Percentiles rank a stretch among this genome's conserved stretches.
phyloP scores from a whole-genome alignment of 140 eudicot genomes.

The Anethum foeniculum region DNA sequence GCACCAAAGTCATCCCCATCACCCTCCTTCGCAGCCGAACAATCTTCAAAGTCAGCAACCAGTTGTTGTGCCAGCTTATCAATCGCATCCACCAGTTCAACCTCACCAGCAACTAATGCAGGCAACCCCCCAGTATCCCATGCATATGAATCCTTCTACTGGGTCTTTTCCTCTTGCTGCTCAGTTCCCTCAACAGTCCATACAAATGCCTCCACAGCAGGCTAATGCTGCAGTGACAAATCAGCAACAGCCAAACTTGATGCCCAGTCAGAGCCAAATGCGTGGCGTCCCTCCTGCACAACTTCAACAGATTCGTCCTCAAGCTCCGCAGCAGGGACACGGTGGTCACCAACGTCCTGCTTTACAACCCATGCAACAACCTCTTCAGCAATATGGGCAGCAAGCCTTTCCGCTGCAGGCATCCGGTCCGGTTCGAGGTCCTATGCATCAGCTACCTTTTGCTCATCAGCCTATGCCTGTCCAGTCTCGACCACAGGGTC shows the following conservation, averaged over 20 bases:
- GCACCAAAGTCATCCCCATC: slow-evolving; percentile 30
- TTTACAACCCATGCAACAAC: slow-evolving; percentile 53
- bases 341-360: slow-evolving; percentile 50
- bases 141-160: slow-evolving; percentile 37
- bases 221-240: slow-evolving; percentile 27
- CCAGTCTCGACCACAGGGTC: slow-evolving; percentile 56
- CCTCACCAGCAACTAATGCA: slow-evolving; percentile 48
- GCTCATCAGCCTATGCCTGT: slow-evolving; percentile 44
- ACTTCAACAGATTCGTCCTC: slow-evolving; percentile 37
- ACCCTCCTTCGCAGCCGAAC: slow-evolving; percentile 17
- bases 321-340: slow-evolving; percentile 25
- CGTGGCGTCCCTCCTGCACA: slow-evolving; percentile 35
- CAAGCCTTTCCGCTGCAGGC: slow-evolving; percentile 42
- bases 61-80: slow-evolving; percentile 40
- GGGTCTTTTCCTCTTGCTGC: slow-evolving; percentile 38
- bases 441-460: slow-evolving; percentile 34
- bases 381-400: slow-evolving; percentile 50
- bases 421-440: slow-evolving; percentile 32
- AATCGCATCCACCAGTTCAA: slow-evolving; percentile 48
- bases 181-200: slow-evolving; percentile 58
- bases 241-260: slow-evolving; percentile 30
- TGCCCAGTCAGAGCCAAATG: slow-evolving; percentile 40
- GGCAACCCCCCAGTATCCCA: slow-evolving; percentile 44
- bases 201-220: slow-evolving; percentile 52
- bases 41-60: slow-evolving; percentile 36